These are phyloP conservation scores for Colletotrichum sp. DNA, from an alignment of 2,329 filamentous ascomycete species.

Conservation along the genomic window DNA sequence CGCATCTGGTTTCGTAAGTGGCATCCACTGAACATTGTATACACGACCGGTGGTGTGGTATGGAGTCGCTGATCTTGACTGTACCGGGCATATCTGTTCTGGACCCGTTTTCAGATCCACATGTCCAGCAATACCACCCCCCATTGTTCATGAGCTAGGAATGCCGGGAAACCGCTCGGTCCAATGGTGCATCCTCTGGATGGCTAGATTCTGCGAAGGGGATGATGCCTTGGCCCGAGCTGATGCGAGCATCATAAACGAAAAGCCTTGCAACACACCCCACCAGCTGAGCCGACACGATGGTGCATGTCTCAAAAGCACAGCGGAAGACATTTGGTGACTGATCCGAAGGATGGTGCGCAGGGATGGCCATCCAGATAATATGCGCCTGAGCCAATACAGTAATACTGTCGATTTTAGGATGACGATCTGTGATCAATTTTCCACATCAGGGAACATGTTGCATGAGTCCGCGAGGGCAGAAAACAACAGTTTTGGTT, in stretches of 20 bases:
- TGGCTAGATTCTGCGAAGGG: not conserved
- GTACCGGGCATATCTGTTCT: not conserved
- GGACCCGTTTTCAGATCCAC: not conserved
- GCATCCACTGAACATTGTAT: not conserved
- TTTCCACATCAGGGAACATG: not conserved
- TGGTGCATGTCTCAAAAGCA: not conserved
- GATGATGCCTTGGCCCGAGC: not conserved
- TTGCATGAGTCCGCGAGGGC: not conserved
- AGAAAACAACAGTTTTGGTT: not conserved
- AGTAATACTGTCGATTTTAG: not conserved
- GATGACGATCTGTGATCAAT: not conserved
- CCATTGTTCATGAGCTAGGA: not conserved
- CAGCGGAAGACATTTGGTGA: not conserved
- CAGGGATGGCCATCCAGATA: not conserved
- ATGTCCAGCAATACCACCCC: not conserved
- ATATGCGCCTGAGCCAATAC: not conserved
- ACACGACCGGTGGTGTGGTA: not conserved
- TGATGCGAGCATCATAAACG: not conserved
- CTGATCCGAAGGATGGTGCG: not conserved
- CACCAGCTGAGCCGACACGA: conserved; percentile 2
- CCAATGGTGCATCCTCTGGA: not conserved
- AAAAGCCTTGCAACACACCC: not conserved
- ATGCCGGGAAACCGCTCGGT: not conserved
- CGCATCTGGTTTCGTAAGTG: not conserved
- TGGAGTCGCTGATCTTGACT: not conserved